Base-by-base conservation (phyloP, 2,329 filamentous ascomycete genomes). In the Sporothrix curviconia region DNA sequence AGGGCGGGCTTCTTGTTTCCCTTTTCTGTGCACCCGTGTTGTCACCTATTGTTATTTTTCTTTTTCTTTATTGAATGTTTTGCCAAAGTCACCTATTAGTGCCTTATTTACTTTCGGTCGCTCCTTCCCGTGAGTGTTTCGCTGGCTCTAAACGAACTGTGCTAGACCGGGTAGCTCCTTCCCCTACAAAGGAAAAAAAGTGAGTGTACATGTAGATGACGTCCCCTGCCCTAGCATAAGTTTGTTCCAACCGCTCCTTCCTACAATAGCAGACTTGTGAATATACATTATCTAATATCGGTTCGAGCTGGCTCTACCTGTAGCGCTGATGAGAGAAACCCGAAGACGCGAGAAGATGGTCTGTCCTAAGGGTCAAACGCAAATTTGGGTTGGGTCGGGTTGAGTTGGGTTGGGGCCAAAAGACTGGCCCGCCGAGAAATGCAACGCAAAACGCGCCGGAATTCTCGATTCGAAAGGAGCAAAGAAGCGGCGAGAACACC, bases 401-500 rank as follows among this genome's bases (percentile, higher is more conserved):
- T 37, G 36, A 1, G 37, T 9, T 53, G 17, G 28, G 40, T 55
- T 43, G 51, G 37, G 24, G 51, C 22, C 25, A 44, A 36, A 44
- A 22, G 39, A 24, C n/a, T n/a, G 7, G 17, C 28, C n/a, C 15
- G 34, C 55, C 11, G 17, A 25, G 25, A 22, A 46, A 52, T 57
- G 55, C 49, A 57, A 57, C 56, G 28, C 49, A 47, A 28, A 39
- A 53, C n/a, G 49, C 56, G 40, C 51, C 46, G 55, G 28, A 32
- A 15, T 15, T 12, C 34, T 42, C 17, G 17, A 42, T 42, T 46
- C 43, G 24, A 44, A 28, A 46, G 24, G 14, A 46, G 42, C 14
- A 44, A 44, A 46, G 4, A 19, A 40, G n/a, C 7, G 9, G 5
- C 2, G 19, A 17, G 43, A n/a, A 36, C 6, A 22, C 24, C 28